Evolutionary conservation across 768 basidiomycete genomes (phyloP), one percentile per base, ranked within the genome.

Genomic region (Tulasnella sp.): DNA sequence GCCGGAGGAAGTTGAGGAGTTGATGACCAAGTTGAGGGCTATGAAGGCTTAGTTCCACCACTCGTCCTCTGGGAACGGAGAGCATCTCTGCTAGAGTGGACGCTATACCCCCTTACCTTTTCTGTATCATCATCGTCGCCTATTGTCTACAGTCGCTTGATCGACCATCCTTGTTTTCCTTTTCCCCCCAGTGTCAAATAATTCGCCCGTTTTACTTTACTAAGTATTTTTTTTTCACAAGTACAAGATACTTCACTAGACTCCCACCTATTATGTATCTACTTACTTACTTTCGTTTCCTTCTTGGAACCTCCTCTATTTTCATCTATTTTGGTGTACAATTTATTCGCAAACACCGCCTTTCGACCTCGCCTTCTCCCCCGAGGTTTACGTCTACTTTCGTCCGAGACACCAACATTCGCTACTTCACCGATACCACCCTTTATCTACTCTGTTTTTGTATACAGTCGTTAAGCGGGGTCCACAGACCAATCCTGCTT

Each of bases 21-120:
- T 75, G 40, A 67, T 42, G 71, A 37, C 40, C 40, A 73, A 42
- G 71, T 32, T 73, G 71, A 73, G 71, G 42, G 29, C 40, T 26
- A 73, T 73, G 71, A 73, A 42, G 71, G 46, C 61, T 73, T 42
- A 40, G 20, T 13, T 23, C 16, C 6, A 29, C 18, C 18, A 6
- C 40, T n/a, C 20, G n/a, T 9, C 51, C 23, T 51, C 51, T 51
- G 51, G 51, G 23, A 51, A n/a, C 23, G 5, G 51, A 51, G 46
- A 48, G 46, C 20, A 15, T 2, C 46, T n/a, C n/a, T 51, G 2
- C 20, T n/a, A n/a, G 23, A 51, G n/a, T 51, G 51, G 51, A n/a
- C 51, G 51, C 20, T 51, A 51, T 51, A 51, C 51, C 23, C 48
- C 32, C 18, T 67, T 13, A 9, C 15, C n/a, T 23, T 51, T 51